Evolutionary conservation across 2,329 filamentous ascomycete species (phyloP).

Genomic region (Colletotrichum spaethianum): DNA sequence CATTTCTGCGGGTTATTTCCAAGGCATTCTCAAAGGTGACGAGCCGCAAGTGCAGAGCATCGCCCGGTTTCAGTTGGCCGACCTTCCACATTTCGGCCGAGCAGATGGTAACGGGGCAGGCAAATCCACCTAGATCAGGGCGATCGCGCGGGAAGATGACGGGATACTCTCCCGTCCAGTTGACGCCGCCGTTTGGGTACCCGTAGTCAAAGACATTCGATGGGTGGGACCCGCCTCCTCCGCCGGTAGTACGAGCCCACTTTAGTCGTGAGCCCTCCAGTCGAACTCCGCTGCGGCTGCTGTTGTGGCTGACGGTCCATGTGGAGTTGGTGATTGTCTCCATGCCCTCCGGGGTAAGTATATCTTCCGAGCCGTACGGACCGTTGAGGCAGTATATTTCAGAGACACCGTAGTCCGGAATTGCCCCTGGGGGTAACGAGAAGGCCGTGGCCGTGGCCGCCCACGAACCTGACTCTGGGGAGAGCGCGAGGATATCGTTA

Average conservation of each 20-base stretch:
- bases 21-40: slow-evolving; percentile 20
- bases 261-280: slow-evolving; percentile 70
- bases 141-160: slow-evolving; percentile 53
- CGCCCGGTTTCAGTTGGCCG: slow-evolving; percentile 52
- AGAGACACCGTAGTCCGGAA: slow-evolving; percentile 35
- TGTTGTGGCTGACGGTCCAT: slow-evolving; percentile 75
- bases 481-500: slow-evolving; percentile 65
- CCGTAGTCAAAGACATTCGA: slow-evolving; percentile 72
- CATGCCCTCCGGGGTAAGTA: slow-evolving; percentile 61
- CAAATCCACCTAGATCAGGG: slow-evolving; percentile 51
- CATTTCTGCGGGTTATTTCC: neutral
- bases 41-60: slow-evolving; percentile 21
- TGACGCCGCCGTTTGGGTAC: slow-evolving; percentile 60
- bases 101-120: slow-evolving; percentile 48
- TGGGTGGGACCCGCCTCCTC: slow-evolving; percentile 75
- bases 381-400: slow-evolving; percentile 49
- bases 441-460: neutral
- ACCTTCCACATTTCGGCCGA: slow-evolving; percentile 54
- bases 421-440: slow-evolving; percentile 7
- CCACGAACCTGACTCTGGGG: slow-evolving; percentile 43
- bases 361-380: slow-evolving; percentile 50
- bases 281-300: slow-evolving; percentile 71
- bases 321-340: slow-evolving; percentile 69
- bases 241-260: slow-evolving; percentile 72
- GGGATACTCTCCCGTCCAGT: slow-evolving; percentile 53